Base-by-base conservation (phyloP, 2,329 filamentous ascomycete genomes). In the Chaetomiaceae sp. region DNA sequence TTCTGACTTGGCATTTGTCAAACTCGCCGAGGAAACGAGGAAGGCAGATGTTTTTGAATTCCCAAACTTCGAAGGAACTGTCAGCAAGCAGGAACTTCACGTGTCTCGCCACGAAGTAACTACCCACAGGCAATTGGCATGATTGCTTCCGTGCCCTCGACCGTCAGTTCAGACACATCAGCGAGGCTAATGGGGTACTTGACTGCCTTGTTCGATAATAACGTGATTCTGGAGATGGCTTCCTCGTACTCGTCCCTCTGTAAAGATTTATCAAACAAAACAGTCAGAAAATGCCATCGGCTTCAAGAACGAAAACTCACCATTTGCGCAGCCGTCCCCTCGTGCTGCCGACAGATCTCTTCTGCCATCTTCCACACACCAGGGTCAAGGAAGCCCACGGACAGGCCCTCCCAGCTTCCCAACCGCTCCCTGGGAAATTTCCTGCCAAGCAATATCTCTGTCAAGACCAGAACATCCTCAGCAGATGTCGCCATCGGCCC, bases 11-110 rank as follows among this genome's bases (percentile, higher is more conserved):
- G 25, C 40, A 31, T 14, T 30, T 3, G 5, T 31, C n/a, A 13
- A 42, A 42, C n/a, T 14, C 16, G 10, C 25, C n/a, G 27, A 42
- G 40, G 12, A 42, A 42, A 4, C 25, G 23, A 16, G 40, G 16
- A n/a, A 42, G 25, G 40, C 27, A 42, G 40, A 31, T 17, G 25
- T 42, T 42, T 27, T 42, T 42, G 27, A 42, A 42, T 20, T 42
- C 40, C 40, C 40, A 42, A n/a, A 42, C 40, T 42, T 31, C 6
- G 3, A 31, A 30, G 17, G 5, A 27, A 19, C 3, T n/a, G 21
- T 42, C 9, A 42, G n/a, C 10, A 42, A 2, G 7, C 8, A 2
- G 14, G 16, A 2, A 2, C 6, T 19, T n/a, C 30, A 12, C 30
- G 30, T 10, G 10, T 33, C 12, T 33, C 30, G 12, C 8, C 1